Percentiles rank a stretch among this genome's conserved stretches.
Conservation (phyloP, 805 yeast species). For the Tetrapisispora fleetii region DNA sequence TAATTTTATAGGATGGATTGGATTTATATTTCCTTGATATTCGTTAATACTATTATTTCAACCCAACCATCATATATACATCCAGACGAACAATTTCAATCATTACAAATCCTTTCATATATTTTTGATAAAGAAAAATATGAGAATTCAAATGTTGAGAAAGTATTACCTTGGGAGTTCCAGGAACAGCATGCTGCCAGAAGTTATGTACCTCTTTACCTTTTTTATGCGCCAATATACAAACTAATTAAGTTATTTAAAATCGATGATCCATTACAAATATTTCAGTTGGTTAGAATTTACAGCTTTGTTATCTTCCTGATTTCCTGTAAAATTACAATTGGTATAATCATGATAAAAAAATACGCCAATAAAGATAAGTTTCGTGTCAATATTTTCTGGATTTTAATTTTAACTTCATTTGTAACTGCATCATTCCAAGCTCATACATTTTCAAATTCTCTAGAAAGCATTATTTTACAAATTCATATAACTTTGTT, state of each 20-base stretch:
- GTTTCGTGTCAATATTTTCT: conserved; percentile 6
- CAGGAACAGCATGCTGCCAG: conserved; percentile 39
- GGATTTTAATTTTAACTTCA: conserved; percentile 36
- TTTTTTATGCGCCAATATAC: conserved; percentile 61
- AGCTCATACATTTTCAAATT: conserved; percentile 82
- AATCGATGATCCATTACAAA: conserved; percentile 34
- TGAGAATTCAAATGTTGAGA: conserved; percentile 3
- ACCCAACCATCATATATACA: conserved; percentile 67
- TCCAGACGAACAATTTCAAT: conserved; percentile 96
- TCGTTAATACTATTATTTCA: neutral
- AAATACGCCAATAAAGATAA: conserved; percentile 11
- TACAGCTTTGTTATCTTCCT: conserved; percentile 32
- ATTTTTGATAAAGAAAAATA: neutral
- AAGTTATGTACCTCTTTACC: conserved; percentile 57
- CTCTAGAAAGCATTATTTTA: conserved; percentile 52
- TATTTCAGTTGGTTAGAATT: conserved; percentile 47
- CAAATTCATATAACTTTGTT: conserved; percentile 34
- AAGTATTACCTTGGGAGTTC: conserved; percentile 78
- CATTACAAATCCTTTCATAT: conserved; percentile 54
- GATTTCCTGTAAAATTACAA: neutral
- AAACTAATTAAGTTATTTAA: conserved; percentile 7
- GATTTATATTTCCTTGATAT: neutral
- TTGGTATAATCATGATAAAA: neutral
- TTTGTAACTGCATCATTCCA: conserved; percentile 75
- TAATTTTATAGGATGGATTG: neutral